Percentiles rank a stretch among this genome's conserved stretches.
Evolutionary conservation across 371 early-diverging fungal species (phyloP).

Genomic region (Choanephora cucurbitarum): DNA sequence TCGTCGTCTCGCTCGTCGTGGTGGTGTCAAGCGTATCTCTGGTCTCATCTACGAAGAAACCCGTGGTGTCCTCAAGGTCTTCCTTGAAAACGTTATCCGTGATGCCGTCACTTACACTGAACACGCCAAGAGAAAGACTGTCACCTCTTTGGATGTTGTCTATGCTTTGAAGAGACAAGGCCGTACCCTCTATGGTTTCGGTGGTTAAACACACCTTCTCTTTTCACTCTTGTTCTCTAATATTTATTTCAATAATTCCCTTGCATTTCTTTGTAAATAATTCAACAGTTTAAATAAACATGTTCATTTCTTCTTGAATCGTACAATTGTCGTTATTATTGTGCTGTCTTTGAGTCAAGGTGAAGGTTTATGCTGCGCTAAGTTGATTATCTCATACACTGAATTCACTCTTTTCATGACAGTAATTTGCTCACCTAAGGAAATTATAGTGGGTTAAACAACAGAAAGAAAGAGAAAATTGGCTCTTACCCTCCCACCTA

Average conservation of each 20-base stretch:
- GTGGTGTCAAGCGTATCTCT: constrained; percentile 99
- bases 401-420: too few relatives aligned
- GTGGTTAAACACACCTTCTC: constrained; percentile 14
- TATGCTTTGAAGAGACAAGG: constrained; percentile 99
- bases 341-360: too few relatives aligned
- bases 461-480: too few relatives aligned
- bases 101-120: constrained; percentile 99
- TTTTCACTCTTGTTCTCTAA: constrained; percentile 5
- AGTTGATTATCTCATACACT: too few relatives aligned
- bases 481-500: too few relatives aligned
- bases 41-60: constrained; percentile 99
- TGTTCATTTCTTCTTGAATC: too few relatives aligned
- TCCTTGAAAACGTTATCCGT: constrained; percentile 97
- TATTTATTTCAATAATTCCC: constrained; percentile 1
- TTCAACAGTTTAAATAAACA: background rate
- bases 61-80: constrained; percentile 95
- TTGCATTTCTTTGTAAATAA: constrained; percentile 10
- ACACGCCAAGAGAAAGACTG: constrained; percentile 99
- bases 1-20: constrained; percentile 99
- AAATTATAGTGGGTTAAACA: too few relatives aligned
- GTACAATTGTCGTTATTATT: too few relatives aligned
- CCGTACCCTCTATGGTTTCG: constrained; percentile 82
- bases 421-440: too few relatives aligned
- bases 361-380: background rate
- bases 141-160: constrained; percentile 81